phyloP scores from a whole-genome alignment of 1,139 yeast genomes.

The Ogataea hybrid region DNA sequence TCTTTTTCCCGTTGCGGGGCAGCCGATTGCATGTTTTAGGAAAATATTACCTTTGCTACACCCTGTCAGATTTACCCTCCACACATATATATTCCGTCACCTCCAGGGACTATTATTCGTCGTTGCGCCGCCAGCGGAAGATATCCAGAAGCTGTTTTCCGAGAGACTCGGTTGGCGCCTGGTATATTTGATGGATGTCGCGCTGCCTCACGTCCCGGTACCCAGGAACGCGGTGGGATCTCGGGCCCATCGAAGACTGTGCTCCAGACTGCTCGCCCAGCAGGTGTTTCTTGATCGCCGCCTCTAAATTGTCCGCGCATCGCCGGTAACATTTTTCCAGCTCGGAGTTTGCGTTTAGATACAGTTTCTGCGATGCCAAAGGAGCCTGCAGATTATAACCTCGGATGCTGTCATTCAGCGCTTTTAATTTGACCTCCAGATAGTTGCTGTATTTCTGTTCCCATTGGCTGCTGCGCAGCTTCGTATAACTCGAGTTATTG shows the following conservation, averaged over 20 bases:
- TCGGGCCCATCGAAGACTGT: constrained; percentile 3
- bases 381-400: constrained; percentile 84
- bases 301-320: constrained; percentile 29
- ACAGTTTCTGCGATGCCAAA: constrained; percentile 66
- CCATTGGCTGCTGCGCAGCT: constrained; percentile 37
- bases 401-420: constrained; percentile 59
- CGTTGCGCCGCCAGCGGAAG: constrained; percentile 27
- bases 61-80: constrained; percentile 1
- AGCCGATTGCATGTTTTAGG: neutral
- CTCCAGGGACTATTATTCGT: neutral
- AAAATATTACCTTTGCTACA: constrained; percentile 4
- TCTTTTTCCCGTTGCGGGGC: constrained; percentile 7
- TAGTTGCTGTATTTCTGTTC: constrained; percentile 37
- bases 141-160: constrained; percentile 27
- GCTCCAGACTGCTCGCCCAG: constrained; percentile 1
- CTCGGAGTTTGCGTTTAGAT: constrained; percentile 54
- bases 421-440: constrained; percentile 42
- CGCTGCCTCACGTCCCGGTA: constrained; percentile 26
- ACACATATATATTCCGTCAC: neutral
- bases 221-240: constrained; percentile 5
- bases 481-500: constrained; percentile 10
- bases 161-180: constrained; percentile 29
- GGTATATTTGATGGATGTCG: constrained; percentile 19
- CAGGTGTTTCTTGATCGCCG: constrained; percentile 25
- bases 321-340: constrained; percentile 37